Evolutionary conservation across 1,284 basidiomycete species (phyloP), one percentile per base, ranked within the genome.

Genomic region (Leccinum fallax): DNA sequence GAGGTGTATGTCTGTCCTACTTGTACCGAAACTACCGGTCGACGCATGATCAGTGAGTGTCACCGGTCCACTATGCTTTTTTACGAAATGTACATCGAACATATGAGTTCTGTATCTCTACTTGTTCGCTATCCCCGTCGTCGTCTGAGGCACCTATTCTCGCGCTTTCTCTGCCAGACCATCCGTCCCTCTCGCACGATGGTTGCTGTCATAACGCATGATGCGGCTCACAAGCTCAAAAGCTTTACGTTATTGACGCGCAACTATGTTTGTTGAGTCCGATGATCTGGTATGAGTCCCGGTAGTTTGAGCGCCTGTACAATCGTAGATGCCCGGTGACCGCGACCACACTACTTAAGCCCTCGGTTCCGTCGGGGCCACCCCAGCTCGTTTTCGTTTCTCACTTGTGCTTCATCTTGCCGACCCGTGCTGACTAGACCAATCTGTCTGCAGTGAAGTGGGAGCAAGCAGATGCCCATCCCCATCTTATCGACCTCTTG

Each of bases 1-100:
- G 91, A 81, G 76, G 75, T 86, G 59, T 93, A 87, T 77, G 78
- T 91, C 62, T 93, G 92, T 74, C 80, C 86, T 59, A 72, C 84
- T 54, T 93, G 91, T 79, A 79, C 83, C 63, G 76, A 82, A 67
- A 81, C 79, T 65, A 89, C 89, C 63, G 87, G 88, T 66, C 81
- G 82, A 67, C 82, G 79, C 74, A 87, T 85, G 76, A 83, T 88
- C 77, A 87, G 92, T 93, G 90, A 93, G 92, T 92, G 76, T 80
- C 73, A 71, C 70, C 63, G 75, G 75, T 74, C 68, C 71, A 66
- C 64, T 64, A 67, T 70, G 71, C 65, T 66, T 72, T 76, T 73
- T 77, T 69, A 70, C 69, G 69, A 74, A 71, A 71, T 74, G 75
- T 79, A 74, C 63, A 75, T 74, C 68, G 68, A 75, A 73, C 73